A percentile compares a stretch with the other conserved stretches of the same genome.
Evolutionary conservation across 345 rosid genomes (phyloP).

Genomic region (Citrus sinensis): DVS_A1.0 CM039164.1:22776501-22777000

Average conservation of each 20-base stretch:
- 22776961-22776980: not conserved
- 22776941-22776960: not conserved
- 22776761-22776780: not conserved
- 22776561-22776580: conserved; percentile 12
- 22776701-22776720: not conserved
- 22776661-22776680: not conserved
- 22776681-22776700: conserved; percentile 7
- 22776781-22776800: not conserved
- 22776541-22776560: not conserved
- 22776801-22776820: conserved; percentile 23
- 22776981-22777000: not conserved
- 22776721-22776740: not conserved
- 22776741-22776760: not conserved
- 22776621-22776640: not conserved
- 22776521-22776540: not conserved
- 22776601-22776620: conserved; percentile 3
- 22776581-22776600: conserved; percentile 17
- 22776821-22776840: not conserved
- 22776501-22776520: not conserved
- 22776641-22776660: not conserved
- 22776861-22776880: not conserved
- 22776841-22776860: not conserved
- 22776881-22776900: not conserved
- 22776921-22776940: not conserved
- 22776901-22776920: not conserved